Conservation (phyloP, 1,284 basidiomycete species). For the Fomes fomentarius region DNA sequence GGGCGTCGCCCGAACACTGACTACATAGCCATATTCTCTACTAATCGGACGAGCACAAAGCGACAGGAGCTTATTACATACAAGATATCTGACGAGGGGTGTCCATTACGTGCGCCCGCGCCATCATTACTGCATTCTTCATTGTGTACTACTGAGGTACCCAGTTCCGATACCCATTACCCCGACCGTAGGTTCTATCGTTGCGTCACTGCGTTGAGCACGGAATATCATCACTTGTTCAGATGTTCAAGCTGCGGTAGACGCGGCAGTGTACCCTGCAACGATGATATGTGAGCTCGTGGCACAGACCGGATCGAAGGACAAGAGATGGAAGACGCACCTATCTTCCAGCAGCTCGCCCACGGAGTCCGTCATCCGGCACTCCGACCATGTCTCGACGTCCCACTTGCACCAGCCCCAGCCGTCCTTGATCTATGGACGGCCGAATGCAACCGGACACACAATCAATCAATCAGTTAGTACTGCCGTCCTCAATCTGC, state of each 20-base stretch:
- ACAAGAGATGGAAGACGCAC: conserved; percentile 35
- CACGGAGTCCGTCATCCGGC: conserved; percentile 42
- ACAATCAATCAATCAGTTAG: not conserved
- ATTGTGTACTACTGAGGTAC: too few species aligned
- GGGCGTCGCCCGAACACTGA: too few species aligned
- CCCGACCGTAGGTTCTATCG: too few species aligned
- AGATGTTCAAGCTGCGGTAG: conserved; percentile 37
- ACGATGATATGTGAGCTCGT: not conserved
- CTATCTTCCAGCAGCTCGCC: conserved; percentile 60
- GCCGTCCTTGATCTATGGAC: conserved; percentile 63
- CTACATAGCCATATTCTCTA: too few species aligned
- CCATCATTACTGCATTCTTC: too few species aligned
- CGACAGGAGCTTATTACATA: too few species aligned
- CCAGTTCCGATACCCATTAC: too few species aligned
- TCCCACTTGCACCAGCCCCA: conserved; percentile 80
- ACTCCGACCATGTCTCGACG: conserved; percentile 53
- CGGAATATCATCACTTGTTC: too few species aligned
- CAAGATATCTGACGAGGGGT: too few species aligned
- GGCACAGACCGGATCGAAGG: not conserved
- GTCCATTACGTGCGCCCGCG: too few species aligned
- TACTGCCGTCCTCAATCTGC: not conserved
- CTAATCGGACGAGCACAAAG: too few species aligned
- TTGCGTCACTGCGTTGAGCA: too few species aligned
- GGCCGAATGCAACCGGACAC: not conserved
- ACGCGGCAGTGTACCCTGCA: conserved; percentile 51